phyloP scores from a whole-genome alignment of 2,329 filamentous ascomycete genomes.

The Byssothecium circinans region DNA sequence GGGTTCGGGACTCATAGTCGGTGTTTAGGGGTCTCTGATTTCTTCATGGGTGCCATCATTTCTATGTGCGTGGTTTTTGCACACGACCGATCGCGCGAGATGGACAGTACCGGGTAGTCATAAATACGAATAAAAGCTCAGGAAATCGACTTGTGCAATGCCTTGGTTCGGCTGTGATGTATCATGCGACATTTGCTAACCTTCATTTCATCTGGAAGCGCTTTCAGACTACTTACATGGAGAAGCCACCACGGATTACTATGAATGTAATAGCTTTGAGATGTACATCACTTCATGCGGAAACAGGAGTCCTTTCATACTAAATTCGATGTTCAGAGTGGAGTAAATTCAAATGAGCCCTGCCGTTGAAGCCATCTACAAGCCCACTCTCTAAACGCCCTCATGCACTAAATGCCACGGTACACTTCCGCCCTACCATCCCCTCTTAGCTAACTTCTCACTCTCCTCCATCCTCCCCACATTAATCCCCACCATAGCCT shows the following conservation, averaged over 20 bases:
- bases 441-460: slow-evolving; percentile 82
- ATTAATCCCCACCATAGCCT: slow-evolving; percentile 97
- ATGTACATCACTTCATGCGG: too few relatives aligned
- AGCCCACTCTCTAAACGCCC: too few relatives aligned
- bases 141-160: neutral
- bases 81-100: neutral
- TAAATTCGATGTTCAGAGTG: too few relatives aligned
- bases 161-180: neutral
- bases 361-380: too few relatives aligned
- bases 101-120: neutral
- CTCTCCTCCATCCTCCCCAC: slow-evolving; percentile 73
- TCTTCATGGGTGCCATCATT: neutral
- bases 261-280: too few relatives aligned
- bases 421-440: slow-evolving; percentile 63
- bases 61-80: neutral
- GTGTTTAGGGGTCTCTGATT: slow-evolving; percentile 7
- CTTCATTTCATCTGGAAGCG: too few relatives aligned
- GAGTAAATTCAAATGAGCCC: too few relatives aligned
- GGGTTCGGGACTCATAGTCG: slow-evolving; percentile 1
- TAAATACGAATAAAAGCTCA: slow-evolving; percentile 19
- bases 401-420: too few relatives aligned
- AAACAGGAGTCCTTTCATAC: too few relatives aligned
- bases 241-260: too few relatives aligned
- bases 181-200: neutral
- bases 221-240: too few relatives aligned